Percentiles rank a stretch among this genome's conserved stretches.
phyloP scores from a whole-genome alignment of 495 filamentous ascomycete species.

The Aspergillus ostianus region DNA sequence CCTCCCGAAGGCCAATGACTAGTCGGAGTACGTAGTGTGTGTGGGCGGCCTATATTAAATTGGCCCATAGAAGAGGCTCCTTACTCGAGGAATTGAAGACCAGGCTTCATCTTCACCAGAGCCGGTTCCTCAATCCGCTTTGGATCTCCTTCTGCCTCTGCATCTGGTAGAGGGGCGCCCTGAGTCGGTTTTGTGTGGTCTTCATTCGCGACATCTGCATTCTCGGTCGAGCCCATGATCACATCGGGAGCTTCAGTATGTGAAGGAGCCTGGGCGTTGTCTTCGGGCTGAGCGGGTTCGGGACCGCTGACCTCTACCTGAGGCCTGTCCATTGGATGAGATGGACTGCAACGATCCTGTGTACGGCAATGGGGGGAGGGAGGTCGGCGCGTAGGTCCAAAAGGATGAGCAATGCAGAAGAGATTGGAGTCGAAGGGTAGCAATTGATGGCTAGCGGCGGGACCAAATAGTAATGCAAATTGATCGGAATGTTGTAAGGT shows the following conservation, averaged over 20 bases:
- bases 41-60: not conserved
- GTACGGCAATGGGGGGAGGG: not conserved
- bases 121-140: slow-evolving; percentile 13
- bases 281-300: slow-evolving; percentile 6
- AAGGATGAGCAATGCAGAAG: not conserved
- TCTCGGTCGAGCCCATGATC: slow-evolving; percentile 22
- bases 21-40: not conserved
- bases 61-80: slow-evolving; percentile 4
- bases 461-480: not conserved
- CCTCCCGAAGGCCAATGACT: slow-evolving; percentile 1
- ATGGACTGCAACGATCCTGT: not conserved
- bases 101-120: slow-evolving; percentile 24
- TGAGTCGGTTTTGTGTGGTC: slow-evolving; percentile 11
- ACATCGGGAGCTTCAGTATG: slow-evolving; percentile 20
- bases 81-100: slow-evolving; percentile 38
- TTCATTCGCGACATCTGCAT: slow-evolving; percentile 13
- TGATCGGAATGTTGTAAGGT: not conserved
- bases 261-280: slow-evolving; percentile 7
- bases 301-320: slow-evolving; percentile 25
- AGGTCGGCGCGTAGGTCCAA: not conserved
- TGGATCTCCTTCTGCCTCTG: slow-evolving; percentile 19
- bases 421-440: not conserved
- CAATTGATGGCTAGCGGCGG: not conserved
- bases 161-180: slow-evolving; percentile 25
- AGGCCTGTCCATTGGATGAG: slow-evolving; percentile 24